Percentiles rank a stretch among this genome's conserved stretches.
Evolutionary conservation across 1,284 basidiomycete genomes (phyloP).

Genomic region (Kalmanozyma brasiliensis): DNA sequence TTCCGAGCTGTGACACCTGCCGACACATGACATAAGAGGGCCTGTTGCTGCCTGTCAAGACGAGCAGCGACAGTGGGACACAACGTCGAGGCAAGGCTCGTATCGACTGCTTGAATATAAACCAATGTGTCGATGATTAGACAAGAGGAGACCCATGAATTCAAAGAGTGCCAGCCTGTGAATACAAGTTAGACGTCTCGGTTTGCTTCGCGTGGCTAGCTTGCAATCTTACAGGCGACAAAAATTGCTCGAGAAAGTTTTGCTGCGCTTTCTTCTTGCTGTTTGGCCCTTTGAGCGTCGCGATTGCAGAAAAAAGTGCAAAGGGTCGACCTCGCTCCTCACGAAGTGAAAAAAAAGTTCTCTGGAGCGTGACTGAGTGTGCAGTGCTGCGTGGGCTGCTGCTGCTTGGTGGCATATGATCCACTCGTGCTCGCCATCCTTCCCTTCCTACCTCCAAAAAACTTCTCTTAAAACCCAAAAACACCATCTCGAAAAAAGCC

Average conservation of each 20-base stretch:
- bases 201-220: conserved; percentile 11
- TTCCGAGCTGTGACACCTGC: too few species aligned
- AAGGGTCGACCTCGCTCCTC: too few species aligned
- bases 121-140: too few species aligned
- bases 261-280: neutral
- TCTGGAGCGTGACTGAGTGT: too few species aligned
- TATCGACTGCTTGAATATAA: conserved; percentile 2
- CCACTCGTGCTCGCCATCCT: conserved; percentile 17
- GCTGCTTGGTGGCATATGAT: conserved; percentile 9
- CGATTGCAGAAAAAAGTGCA: conserved; percentile 5
- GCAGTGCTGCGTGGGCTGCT: too few species aligned
- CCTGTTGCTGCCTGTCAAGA: too few species aligned
- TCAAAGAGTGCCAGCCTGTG: conserved; percentile 6
- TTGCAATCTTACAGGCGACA: neutral
- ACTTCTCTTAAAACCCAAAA: conserved; percentile 43
- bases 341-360: neutral
- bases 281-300: too few species aligned
- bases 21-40: too few species aligned
- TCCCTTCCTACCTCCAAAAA: conserved; percentile 42
- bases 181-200: conserved; percentile 15
- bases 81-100: too few species aligned
- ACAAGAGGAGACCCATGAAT: neutral
- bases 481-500: conserved; percentile 43
- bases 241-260: conserved; percentile 3
- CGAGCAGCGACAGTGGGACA: too few species aligned